phyloP scores from a whole-genome alignment of 345 rosid species.

The Eucalyptus paniculata region DNA sequence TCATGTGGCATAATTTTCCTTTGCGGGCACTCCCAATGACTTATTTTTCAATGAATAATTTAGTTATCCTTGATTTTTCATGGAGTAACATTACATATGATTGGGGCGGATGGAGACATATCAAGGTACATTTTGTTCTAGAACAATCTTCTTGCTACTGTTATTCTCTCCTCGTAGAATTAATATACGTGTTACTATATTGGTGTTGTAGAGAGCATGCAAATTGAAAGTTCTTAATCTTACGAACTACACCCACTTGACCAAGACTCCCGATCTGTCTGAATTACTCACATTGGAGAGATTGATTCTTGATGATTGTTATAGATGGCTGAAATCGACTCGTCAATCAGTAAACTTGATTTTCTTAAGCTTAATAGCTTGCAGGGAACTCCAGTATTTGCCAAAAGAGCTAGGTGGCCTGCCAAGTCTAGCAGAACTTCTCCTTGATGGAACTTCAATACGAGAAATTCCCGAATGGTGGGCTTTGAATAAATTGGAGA shows the following conservation, averaged over 20 bases:
- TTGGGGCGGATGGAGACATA: not conserved
- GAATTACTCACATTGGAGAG: not conserved
- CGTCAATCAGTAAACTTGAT: not conserved
- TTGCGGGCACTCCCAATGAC: not conserved
- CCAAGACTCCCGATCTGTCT: not conserved
- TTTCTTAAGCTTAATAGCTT: not conserved
- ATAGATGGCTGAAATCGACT: not conserved
- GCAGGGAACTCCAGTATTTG: not conserved
- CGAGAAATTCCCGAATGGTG: not conserved
- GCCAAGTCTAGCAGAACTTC: not conserved
- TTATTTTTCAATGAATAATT: not conserved
- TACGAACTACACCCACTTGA: not conserved
- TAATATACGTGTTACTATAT: not conserved
- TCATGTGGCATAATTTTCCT: not conserved
- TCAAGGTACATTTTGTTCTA: not conserved
- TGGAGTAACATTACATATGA: not conserved
- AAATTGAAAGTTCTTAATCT: not conserved
- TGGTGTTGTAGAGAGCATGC: not conserved
- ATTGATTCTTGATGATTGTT: not conserved
- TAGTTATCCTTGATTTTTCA: not conserved
- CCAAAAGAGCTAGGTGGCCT: not conserved
- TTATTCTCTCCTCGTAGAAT: not conserved
- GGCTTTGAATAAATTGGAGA: not conserved
- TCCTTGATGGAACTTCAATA: not conserved
- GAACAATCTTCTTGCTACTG: not conserved